Evolutionary conservation across 345 rosid genomes (phyloP).

Genomic region (Syzygium grande): DNA sequence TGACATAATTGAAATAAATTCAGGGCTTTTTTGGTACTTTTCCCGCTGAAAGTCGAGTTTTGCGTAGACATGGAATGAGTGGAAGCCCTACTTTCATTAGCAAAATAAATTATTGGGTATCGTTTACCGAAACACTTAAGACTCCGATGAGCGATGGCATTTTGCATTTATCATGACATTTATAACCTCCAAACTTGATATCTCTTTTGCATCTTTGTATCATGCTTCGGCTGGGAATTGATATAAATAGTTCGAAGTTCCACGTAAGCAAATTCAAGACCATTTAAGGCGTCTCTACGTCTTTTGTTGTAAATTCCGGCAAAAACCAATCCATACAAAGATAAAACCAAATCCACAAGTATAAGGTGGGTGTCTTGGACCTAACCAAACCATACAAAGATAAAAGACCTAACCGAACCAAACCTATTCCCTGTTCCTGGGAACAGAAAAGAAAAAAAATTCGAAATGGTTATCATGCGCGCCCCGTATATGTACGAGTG

Average conservation of each 20-base stretch:
- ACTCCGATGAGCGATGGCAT: too few species aligned
- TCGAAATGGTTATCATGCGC: too few species aligned
- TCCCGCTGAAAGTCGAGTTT: fast-evolving
- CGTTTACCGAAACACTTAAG: background rate
- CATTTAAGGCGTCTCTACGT: background rate
- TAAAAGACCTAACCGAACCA: too few species aligned
- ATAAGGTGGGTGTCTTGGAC: too few species aligned
- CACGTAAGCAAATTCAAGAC: background rate
- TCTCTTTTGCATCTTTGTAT: too few species aligned
- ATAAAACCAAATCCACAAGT: background rate
- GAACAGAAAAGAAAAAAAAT: too few species aligned
- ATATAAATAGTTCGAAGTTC: too few species aligned
- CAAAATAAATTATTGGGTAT: background rate
- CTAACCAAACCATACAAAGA: too few species aligned
- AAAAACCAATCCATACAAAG: too few species aligned
- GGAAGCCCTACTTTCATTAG: background rate
- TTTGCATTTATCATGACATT: background rate
- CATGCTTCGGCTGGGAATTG: too few species aligned
- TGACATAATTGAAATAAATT: fast-evolving
- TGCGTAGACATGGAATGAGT: background rate
- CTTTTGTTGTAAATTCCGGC: background rate
- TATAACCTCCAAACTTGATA: background rate
- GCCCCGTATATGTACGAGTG: too few species aligned
- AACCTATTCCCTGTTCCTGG: too few species aligned
- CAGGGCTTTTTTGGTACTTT: background rate